Percentiles rank a stretch among this genome's conserved stretches.
These are phyloP conservation scores for Fonsecaea erecta DNA, from an alignment of 2,329 filamentous ascomycete species.

Conservation along the genomic window DNA sequence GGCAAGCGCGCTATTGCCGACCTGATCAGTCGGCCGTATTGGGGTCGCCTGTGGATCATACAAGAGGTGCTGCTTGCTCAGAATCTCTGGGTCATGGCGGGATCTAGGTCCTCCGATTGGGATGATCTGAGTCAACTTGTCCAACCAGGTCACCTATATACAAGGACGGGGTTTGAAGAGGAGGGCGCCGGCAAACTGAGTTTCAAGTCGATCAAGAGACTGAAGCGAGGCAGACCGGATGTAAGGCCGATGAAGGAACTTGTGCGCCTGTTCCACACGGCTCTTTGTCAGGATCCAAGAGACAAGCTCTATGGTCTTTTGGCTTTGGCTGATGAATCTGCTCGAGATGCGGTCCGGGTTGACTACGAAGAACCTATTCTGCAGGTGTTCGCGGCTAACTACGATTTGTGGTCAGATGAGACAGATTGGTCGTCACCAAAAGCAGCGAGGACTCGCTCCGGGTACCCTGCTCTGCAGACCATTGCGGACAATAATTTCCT, in stretches of 20 bases:
- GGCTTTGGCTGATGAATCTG: too few relatives aligned
- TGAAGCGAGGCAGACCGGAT: background rate
- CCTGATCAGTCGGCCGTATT: background rate
- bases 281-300: background rate
- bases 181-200: background rate
- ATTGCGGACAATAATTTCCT: too few relatives aligned
- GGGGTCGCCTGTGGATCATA: background rate
- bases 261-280: background rate
- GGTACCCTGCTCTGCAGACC: too few relatives aligned
- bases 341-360: too few relatives aligned
- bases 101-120: background rate
- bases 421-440: too few relatives aligned
- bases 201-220: background rate
- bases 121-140: background rate
- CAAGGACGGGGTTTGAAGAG: background rate
- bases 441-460: too few relatives aligned
- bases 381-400: too few relatives aligned
- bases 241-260: background rate
- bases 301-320: too few relatives aligned
- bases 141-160: background rate
- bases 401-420: too few relatives aligned
- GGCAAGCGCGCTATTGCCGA: background rate
- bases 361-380: too few relatives aligned
- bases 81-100: background rate
- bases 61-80: background rate